phyloP scores from a whole-genome alignment of 2,329 filamentous ascomycete genomes.

The Xylaria sp. region DNA sequence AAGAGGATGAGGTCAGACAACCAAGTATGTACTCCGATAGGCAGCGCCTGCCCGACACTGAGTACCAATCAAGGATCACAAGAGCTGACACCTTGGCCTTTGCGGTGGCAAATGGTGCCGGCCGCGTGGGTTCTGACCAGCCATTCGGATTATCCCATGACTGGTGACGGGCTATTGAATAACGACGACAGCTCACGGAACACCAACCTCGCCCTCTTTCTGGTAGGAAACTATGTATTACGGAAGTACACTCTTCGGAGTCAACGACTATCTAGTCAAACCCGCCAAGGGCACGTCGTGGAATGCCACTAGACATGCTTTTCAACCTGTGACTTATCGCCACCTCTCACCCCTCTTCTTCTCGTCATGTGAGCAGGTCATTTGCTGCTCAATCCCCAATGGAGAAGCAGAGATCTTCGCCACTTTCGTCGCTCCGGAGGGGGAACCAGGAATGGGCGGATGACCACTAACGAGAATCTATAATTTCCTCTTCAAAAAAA shows the following conservation, averaged over 20 bases:
- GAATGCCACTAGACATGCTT: conserved; percentile 3
- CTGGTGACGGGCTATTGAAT: neutral
- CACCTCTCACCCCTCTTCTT: conserved; percentile 30
- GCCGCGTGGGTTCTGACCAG: conserved; percentile 9
- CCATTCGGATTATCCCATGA: conserved; percentile 11
- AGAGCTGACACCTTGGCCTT: conserved; percentile 8
- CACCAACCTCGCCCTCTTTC: conserved; percentile 15
- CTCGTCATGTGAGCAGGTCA: conserved; percentile 33
- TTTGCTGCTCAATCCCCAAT: conserved; percentile 30
- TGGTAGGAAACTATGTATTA: conserved; percentile 19
- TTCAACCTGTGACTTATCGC: conserved; percentile 18
- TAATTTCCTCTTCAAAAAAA: conserved; percentile 6
- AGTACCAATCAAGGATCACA: conserved; percentile 31
- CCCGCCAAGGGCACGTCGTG: conserved; percentile 1
- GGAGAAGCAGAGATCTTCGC: conserved; percentile 38
- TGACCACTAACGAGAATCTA: conserved; percentile 29
- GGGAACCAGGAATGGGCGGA: conserved; percentile 10
- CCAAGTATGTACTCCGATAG: conserved; percentile 26
- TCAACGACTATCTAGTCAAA: conserved; percentile 4
- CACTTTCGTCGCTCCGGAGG: conserved; percentile 30
- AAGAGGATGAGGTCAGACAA: conserved; percentile 25
- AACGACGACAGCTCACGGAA: conserved; percentile 13
- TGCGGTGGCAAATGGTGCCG: conserved; percentile 29
- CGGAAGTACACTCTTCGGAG: conserved; percentile 17
- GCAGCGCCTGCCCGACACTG: conserved; percentile 17